These are phyloP conservation scores for Marasmius fiardii DNA, from an alignment of 1,284 basidiomycete genomes.

Conservation along the genomic window DNA sequence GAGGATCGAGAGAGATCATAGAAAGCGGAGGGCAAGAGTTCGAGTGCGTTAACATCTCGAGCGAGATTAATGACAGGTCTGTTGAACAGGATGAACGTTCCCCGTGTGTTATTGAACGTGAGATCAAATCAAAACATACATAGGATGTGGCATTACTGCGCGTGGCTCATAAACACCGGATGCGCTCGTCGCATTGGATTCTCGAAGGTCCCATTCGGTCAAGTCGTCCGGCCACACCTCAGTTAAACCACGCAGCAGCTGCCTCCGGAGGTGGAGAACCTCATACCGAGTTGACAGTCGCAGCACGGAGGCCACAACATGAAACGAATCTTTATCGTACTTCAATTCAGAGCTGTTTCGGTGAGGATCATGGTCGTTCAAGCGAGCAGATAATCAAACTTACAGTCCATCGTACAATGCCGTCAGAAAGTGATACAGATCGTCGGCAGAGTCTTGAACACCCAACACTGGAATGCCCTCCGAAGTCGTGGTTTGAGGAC, in stretches of 20 bases:
- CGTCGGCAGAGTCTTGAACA: conserved; percentile 63
- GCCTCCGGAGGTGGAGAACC: conserved; percentile 49
- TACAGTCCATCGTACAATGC: conserved; percentile 79
- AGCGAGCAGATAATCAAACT: conserved; percentile 22
- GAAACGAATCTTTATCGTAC: conserved; percentile 9
- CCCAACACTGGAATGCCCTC: conserved; percentile 59
- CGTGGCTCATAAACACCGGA: conserved; percentile 56
- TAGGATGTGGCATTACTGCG: conserved; percentile 55
- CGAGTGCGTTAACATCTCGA: conserved; percentile 56
- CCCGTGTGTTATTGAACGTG: conserved; percentile 1
- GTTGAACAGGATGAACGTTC: conserved; percentile 3
- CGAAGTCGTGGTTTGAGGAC: conserved; percentile 26
- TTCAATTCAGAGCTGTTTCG: conserved; percentile 9
- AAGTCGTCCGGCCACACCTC: conserved; percentile 57
- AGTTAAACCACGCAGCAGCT: conserved; percentile 48
- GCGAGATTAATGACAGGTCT: conserved; percentile 63
- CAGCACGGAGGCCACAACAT: conserved; percentile 49
- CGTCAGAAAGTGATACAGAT: conserved; percentile 62
- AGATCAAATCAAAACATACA: conserved; percentile 32
- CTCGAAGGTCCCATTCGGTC: conserved; percentile 59
- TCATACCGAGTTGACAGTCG: conserved; percentile 60
- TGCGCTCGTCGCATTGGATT: conserved; percentile 44
- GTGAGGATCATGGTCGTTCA: conserved; percentile 5
- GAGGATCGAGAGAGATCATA: conserved; percentile 73
- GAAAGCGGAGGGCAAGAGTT: conserved; percentile 63